phyloP scores from a whole-genome alignment of 1,139 yeast genomes.

The Scheffersomyces illinoinensis region DNA sequence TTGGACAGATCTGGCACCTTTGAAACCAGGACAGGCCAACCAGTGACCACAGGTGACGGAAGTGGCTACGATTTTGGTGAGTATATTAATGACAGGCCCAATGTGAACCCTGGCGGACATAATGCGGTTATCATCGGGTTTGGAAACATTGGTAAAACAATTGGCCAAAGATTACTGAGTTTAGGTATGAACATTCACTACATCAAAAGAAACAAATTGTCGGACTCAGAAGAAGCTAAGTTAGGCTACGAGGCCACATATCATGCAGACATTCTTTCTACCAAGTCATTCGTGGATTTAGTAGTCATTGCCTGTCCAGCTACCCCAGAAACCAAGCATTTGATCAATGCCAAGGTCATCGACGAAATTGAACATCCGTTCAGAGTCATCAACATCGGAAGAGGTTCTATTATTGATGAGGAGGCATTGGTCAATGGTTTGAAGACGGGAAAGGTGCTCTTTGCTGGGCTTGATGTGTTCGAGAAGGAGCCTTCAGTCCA shows the following conservation, averaged over 20 bases:
- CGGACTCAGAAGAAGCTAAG: constrained; percentile 31
- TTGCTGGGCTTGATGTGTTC: constrained; percentile 27
- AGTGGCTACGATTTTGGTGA: constrained; percentile 47
- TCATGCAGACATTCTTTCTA: constrained; percentile 23
- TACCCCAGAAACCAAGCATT: constrained; percentile 21
- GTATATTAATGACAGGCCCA: constrained; percentile 32
- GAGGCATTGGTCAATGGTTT: constrained; percentile 24
- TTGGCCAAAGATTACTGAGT: constrained; percentile 55
- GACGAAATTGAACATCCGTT: constrained; percentile 16
- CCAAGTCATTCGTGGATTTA: constrained; percentile 21
- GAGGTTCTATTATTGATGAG: constrained; percentile 25
- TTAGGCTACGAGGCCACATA: constrained; percentile 50
- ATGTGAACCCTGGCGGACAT: constrained; percentile 56
- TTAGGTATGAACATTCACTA: constrained; percentile 72
- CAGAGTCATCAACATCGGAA: constrained; percentile 24
- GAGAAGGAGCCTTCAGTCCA: constrained; percentile 24
- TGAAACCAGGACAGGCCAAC: constrained; percentile 37
- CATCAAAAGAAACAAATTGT: constrained; percentile 54
- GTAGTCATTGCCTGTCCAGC: constrained; percentile 28
- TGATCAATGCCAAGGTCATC: constrained; percentile 15
- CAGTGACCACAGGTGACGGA: constrained; percentile 28
- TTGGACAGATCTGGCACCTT: constrained; percentile 34
- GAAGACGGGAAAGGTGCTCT: constrained; percentile 22
- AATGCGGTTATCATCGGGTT: constrained; percentile 72
- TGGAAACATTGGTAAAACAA: constrained; percentile 72